Conservation (phyloP, 176 grass and related monocot genomes). For the Dactylis glomerata region DNA sequence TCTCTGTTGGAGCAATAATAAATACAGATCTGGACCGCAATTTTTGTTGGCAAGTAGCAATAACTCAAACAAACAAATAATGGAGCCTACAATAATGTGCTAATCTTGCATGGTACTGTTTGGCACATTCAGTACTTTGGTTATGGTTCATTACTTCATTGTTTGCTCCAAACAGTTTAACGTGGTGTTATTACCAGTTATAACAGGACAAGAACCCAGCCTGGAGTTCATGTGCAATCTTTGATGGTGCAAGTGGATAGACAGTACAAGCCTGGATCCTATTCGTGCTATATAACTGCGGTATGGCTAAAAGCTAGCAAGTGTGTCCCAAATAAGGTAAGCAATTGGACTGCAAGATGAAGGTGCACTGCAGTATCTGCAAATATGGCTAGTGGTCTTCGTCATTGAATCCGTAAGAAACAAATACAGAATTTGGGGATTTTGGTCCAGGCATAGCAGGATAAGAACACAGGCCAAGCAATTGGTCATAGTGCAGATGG, state of each 20-base stretch:
- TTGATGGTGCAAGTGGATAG: slow-evolving; percentile 6
- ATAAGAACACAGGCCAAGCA: no score
- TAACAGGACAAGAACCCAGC: slow-evolving; percentile 1
- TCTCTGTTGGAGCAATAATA: slow-evolving; percentile 18
- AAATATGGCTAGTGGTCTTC: background rate
- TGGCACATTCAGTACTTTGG: slow-evolving; percentile 14
- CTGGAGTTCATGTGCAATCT: slow-evolving; percentile 19
- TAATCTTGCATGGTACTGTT: slow-evolving; percentile 20
- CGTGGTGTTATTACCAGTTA: slow-evolving; percentile 7
- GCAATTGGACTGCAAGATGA: background rate
- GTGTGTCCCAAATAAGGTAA: slow-evolving; percentile 15
- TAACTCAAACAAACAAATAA: slow-evolving; percentile 25
- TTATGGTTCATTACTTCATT: slow-evolving; percentile 9
- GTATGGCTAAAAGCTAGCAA: background rate
- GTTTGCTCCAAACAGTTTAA: slow-evolving; percentile 12
- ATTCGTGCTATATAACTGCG: background rate
- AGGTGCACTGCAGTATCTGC: background rate
- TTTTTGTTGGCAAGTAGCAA: slow-evolving; percentile 22
- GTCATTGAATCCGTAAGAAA: background rate
- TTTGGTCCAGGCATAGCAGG: background rate
- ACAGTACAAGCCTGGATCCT: background rate
- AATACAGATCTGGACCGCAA: slow-evolving; percentile 33
- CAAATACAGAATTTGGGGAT: background rate
- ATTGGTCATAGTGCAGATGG: no score
- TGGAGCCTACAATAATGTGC: slow-evolving; percentile 17